Base-by-base conservation (phyloP, 805 yeast genomes). In the Candida odintsovae region DNA sequence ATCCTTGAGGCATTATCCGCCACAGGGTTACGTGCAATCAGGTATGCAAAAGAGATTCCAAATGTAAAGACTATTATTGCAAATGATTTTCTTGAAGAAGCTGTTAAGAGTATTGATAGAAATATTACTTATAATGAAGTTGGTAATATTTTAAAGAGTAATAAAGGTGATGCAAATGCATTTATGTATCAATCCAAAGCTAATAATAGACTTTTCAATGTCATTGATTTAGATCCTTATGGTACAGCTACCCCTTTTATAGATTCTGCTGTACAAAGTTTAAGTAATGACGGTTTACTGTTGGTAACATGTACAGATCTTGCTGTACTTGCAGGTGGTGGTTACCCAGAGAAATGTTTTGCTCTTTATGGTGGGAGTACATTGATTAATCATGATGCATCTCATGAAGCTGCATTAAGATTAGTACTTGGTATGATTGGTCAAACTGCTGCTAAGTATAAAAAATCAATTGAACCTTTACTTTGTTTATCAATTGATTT, bases 171-270 rank as follows among this genome's bases (percentile, higher is more conserved):
- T 67, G 99, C 99, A n/a, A 89, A 86, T 53, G 79, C 78, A 37
- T 80, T 76, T 59, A 88, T 94, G 96, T 71, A 83, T 44, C 67
- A 48, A 62, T 67, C 58, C 51, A 66, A 67, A 57, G 59, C 53
- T 12, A 61, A 68, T 42, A 66, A 59, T 16, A 73, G 69, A 22
- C 70, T 71, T 44, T 90, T 84, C 67, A 96, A 94, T 61, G 86
- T 88, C 3, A 80, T 94, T 48, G 99, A 94, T 66, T 73, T 94
- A 43, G 99, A 94, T 65, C 99, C 99, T 0, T 94, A 94, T 62
- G 99, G 99, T 26, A 85, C 97, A 0, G 99, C 97, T 0, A 80
- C 97, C 0, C 99, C 99, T 8, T 94, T 94, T 62, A 74, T 94
- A 25, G 99, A 94, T 63, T 80, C 94, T 28, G 97, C 98, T 0